These are phyloP conservation scores for Lomentospora prolificans DNA, from an alignment of 2,329 filamentous ascomycete genomes.

Conservation along the genomic window DNA sequence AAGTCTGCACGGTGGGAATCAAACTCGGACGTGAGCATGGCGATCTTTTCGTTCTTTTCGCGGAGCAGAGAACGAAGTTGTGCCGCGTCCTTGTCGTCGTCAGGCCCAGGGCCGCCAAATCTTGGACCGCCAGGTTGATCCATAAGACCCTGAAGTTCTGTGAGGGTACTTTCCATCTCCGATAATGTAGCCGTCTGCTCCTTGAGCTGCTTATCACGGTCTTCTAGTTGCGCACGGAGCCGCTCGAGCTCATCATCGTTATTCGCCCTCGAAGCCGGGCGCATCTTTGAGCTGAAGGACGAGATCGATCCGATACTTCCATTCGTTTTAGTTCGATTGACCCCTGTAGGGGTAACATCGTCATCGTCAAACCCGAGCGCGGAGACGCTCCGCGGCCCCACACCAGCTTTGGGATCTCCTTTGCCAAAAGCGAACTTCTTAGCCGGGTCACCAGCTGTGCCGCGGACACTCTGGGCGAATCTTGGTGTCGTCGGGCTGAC, in stretches of 20 bases:
- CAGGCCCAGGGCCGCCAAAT: neutral
- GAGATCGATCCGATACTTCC: slow-evolving; percentile 45
- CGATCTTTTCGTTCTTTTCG: slow-evolving; percentile 96
- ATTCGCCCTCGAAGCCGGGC: slow-evolving; percentile 44
- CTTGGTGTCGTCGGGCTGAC: slow-evolving; percentile 38
- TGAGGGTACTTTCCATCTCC: slow-evolving; percentile 83
- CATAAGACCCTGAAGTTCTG: slow-evolving; percentile 65
- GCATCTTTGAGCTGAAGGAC: slow-evolving; percentile 42
- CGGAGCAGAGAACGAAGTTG: slow-evolving; percentile 74
- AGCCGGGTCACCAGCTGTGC: slow-evolving; percentile 50
- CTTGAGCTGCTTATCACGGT: slow-evolving; percentile 77
- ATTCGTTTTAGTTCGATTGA: slow-evolving; percentile 42
- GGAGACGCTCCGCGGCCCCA: slow-evolving; percentile 49
- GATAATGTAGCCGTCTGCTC: slow-evolving; percentile 74
- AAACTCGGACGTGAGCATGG: slow-evolving; percentile 86
- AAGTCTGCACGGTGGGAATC: slow-evolving; percentile 93
- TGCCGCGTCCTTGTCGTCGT: slow-evolving; percentile 59
- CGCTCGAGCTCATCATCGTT: slow-evolving; percentile 66
- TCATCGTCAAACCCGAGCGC: slow-evolving; percentile 51
- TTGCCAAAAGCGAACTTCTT: slow-evolving; percentile 35
- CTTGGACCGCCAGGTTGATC: slow-evolving; percentile 31
- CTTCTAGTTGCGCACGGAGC: slow-evolving; percentile 64
- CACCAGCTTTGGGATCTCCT: slow-evolving; percentile 32
- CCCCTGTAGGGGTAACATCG: slow-evolving; percentile 42
- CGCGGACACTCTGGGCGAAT: slow-evolving; percentile 55